phyloP scores from a whole-genome alignment of 495 filamentous ascomycete species.

The Antarctomyces pellizariae region DNA sequence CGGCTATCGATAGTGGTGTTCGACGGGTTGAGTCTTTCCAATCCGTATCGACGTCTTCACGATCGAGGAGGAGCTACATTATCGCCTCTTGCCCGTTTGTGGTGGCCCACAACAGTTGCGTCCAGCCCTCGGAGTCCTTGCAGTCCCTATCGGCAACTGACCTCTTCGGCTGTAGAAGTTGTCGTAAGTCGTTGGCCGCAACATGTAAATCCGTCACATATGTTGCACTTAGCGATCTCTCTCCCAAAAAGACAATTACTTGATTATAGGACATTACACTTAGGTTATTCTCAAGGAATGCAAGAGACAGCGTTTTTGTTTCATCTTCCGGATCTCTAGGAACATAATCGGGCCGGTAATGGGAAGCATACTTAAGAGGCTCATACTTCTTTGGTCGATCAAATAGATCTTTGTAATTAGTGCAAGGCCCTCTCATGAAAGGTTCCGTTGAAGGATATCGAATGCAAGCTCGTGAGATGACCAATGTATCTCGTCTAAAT shows the following conservation, averaged over 20 bases:
- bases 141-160: constrained; percentile 8
- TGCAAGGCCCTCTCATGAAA: neutral
- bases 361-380: constrained; percentile 1
- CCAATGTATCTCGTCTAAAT: constrained; percentile 2
- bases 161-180: constrained; percentile 3
- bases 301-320: neutral
- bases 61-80: constrained; percentile 12
- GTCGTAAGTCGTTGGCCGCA: too few species aligned
- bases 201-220: constrained; percentile 6
- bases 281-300: neutral
- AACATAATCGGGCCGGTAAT: constrained; percentile 1
- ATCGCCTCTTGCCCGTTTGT: constrained; percentile 15
- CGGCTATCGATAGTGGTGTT: constrained; percentile 17
- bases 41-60: constrained; percentile 5
- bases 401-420: neutral
- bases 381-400: neutral
- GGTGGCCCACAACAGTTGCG: constrained; percentile 17
- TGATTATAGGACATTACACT: neutral
- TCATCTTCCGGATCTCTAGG: neutral
- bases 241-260: neutral
- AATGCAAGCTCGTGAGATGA: constrained; percentile 1
- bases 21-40: constrained; percentile 10
- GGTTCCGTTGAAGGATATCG: constrained; percentile 1
- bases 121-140: constrained; percentile 12
- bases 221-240: neutral